A percentile compares a stretch with the other conserved stretches of the same genome.
Evolutionary conservation across 106 monocot genomes (phyloP).

Genomic region (Chionographis japonica): DNA sequence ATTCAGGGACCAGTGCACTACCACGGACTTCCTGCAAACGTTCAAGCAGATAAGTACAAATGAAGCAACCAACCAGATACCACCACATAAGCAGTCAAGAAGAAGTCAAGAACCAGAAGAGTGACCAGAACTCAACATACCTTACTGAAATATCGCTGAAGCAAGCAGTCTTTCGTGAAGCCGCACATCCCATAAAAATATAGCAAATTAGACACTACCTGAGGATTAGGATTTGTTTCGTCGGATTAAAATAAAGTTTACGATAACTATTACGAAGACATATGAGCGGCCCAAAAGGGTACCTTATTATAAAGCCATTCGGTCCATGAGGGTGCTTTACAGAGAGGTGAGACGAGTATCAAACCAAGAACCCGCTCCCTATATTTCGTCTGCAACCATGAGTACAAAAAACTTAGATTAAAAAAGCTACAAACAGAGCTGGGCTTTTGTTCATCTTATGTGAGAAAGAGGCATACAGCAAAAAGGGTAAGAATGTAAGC

Average conservation of each 20-base stretch:
- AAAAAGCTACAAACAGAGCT: background rate
- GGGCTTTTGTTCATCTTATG: background rate
- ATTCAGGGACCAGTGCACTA: conserved; percentile 38
- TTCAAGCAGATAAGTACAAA: background rate
- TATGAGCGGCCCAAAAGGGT: background rate
- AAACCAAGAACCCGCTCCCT: conserved; percentile 55
- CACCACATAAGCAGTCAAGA: background rate
- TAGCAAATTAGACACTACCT: conserved; percentile 59
- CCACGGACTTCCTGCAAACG: conserved; percentile 57
- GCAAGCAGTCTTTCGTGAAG: conserved; percentile 54
- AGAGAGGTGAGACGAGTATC: conserved; percentile 69
- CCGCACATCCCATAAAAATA: conserved; percentile 74
- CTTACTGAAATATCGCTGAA: conserved; percentile 73
- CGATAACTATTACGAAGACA: background rate
- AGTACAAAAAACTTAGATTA: conserved; percentile 1
- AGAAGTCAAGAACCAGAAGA: background rate
- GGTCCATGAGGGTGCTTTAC: conserved; percentile 70
- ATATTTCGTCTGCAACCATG: conserved; percentile 45
- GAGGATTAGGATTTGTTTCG: background rate
- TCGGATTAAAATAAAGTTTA: background rate
- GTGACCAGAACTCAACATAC: conserved; percentile 5
- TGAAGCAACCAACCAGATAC: background rate
- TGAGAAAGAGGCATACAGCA: conserved; percentile 33
- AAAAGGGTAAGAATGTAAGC: conserved; percentile 78
- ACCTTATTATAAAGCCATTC: conserved; percentile 85